Base-by-base conservation (phyloP, 2,329 filamentous ascomycete species). In the Cladosporium sp. region DNA sequence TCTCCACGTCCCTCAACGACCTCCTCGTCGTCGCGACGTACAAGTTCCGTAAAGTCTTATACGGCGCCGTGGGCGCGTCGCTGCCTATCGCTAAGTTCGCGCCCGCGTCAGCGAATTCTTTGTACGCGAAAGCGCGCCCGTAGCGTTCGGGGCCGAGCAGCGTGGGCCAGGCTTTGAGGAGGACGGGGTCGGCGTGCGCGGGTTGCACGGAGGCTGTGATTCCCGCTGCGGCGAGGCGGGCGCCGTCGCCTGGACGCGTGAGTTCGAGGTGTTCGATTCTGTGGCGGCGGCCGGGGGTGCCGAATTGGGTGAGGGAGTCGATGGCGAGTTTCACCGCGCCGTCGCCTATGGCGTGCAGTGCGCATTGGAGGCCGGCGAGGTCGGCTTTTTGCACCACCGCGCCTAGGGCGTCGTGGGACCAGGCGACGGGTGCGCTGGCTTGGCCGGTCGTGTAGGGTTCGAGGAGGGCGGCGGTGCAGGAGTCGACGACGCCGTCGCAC, bases 121-220 rank as follows among this genome's bases (percentile, higher is more conserved):
- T 72, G 62, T 85, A 85, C 0, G 82, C 78, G 58, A 85, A 85
- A 0, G 80, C 80, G 12, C 80, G 71, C 43, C 70, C 70, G 66
- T 80, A 78, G 1, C 80, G 71, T 13, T 74, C 66, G 1, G 64
- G 58, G 1, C 79, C 81, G 3, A 85, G 66, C 13, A 85, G 71
- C 7, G 70, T 66, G 0, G 79, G 79, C 79, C 82, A 86, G 0
- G 79, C 80, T 22, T 74, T 69, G 3, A 85, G 67, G 49, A 84
- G 81, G 0, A 80, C 78, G 0, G 83, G 82, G 62, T 95, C 90
- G 57, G 90, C 87, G 67, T 90, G 95, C 71, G 94, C 95, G 18
- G 90, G 93, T 72, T 95, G 88, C 57, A 95, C 95, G 50, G 87
- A 87, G 53, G 95, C 91, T 50, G 89, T 95, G 65, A 85, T 83